These are phyloP conservation scores for Protoeuglena noctilucae DNA, from an alignment of 139 green algal genomes.

Conservation along the genomic window DNA sequence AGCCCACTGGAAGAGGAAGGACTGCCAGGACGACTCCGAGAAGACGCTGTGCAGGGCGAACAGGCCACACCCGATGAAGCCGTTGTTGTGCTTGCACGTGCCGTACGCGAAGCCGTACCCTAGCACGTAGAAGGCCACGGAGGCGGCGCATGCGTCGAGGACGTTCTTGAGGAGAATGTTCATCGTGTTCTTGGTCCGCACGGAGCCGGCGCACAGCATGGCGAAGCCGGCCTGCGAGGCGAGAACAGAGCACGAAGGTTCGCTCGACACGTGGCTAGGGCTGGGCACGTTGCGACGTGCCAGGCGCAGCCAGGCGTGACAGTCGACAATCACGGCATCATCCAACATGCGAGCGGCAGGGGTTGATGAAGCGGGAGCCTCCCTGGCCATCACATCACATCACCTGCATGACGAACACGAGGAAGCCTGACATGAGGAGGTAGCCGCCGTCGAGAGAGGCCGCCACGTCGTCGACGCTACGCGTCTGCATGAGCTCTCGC, in stretches of 20 bases:
- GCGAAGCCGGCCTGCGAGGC: neutral
- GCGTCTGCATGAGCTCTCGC: too few species aligned
- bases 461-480: constrained; percentile 10
- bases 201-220: constrained; percentile 56
- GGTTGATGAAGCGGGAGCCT: constrained; percentile 11
- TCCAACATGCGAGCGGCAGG: too few species aligned
- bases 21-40: constrained; percentile 6
- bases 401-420: constrained; percentile 69
- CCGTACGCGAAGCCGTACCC: constrained; percentile 47
- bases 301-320: too few species aligned
- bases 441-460: constrained; percentile 29
- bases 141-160: constrained; percentile 49
- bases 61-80: constrained; percentile 32
- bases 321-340: too few species aligned
- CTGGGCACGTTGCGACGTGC: too few species aligned
- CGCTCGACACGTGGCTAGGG: too few species aligned
- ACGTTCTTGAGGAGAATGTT: constrained; percentile 83
- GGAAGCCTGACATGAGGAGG: constrained; percentile 33
- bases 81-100: constrained; percentile 11
- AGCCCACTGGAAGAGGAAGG: constrained; percentile 27
- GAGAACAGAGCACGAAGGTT: neutral
- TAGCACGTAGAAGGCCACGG: constrained; percentile 41
- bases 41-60: constrained; percentile 18
- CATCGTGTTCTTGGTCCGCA: constrained; percentile 73
- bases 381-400: neutral